Conservation (phyloP, 2,329 filamentous ascomycete genomes). For the Talaromyces marneffei region DNA sequence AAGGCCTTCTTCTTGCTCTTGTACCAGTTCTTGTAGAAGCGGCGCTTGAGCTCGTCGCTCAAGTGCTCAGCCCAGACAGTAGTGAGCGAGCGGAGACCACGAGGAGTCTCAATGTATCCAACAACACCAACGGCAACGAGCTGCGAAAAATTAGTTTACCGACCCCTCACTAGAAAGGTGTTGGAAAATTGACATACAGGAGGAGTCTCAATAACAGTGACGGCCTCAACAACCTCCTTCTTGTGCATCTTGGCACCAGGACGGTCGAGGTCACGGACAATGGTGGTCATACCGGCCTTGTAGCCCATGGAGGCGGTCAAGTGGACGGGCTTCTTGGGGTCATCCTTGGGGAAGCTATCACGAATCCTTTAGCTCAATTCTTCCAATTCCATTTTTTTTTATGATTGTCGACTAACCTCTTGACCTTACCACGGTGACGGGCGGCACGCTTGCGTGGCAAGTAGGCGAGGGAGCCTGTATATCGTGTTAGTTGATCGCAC, state of each 20-base stretch:
- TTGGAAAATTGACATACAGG: slow-evolving; percentile 87
- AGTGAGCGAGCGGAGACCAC: slow-evolving; percentile 97
- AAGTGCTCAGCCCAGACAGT: slow-evolving; percentile 99
- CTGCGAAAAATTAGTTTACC: slow-evolving; percentile 49
- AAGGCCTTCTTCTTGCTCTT: slow-evolving; percentile 99
- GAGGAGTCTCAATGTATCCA: slow-evolving; percentile 99
- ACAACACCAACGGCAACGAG: slow-evolving; percentile 99
- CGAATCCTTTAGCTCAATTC: slow-evolving; percentile 22
- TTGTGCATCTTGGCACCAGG: slow-evolving; percentile 99
- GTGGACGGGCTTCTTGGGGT: slow-evolving; percentile 99
- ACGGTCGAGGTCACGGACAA: slow-evolving; percentile 98
- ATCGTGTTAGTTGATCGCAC: slow-evolving; percentile 30
- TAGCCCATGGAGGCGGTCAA: slow-evolving; percentile 97
- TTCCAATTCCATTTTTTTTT: neutral
- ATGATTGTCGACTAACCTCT: slow-evolving; percentile 67
- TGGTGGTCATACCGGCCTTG: slow-evolving; percentile 99
- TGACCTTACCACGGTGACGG: slow-evolving; percentile 94
- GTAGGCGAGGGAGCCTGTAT: slow-evolving; percentile 67
- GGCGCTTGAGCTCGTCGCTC: slow-evolving; percentile 96
- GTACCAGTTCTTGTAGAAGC: slow-evolving; percentile 99
- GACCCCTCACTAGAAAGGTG: slow-evolving; percentile 31
- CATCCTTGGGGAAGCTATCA: slow-evolving; percentile 96
- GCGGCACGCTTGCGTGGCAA: slow-evolving; percentile 86
- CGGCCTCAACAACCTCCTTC: slow-evolving; percentile 91
- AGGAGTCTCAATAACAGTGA: slow-evolving; percentile 84